These are phyloP conservation scores for Pyrenophora teres DNA, from an alignment of 2,329 filamentous ascomycete genomes.

Conservation along the genomic window DNA sequence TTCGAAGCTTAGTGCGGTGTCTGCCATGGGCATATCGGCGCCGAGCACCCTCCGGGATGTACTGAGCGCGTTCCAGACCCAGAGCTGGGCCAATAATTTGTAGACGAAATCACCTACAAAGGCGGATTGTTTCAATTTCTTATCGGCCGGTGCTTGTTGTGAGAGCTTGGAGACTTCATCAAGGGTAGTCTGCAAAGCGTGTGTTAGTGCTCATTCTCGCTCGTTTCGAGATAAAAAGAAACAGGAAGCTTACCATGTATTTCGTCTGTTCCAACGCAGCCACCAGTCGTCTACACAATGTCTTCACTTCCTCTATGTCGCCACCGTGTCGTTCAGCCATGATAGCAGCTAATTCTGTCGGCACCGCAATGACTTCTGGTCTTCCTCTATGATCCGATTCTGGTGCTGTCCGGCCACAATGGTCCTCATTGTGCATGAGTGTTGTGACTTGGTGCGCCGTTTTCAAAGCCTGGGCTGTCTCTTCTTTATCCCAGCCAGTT, in stretches of 20 bases:
- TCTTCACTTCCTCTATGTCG: slow-evolving; percentile 48
- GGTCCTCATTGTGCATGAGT: slow-evolving; percentile 49
- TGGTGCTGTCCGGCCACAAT: slow-evolving; percentile 33
- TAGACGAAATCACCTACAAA: slow-evolving; percentile 15
- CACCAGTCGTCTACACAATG: slow-evolving; percentile 49
- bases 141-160: slow-evolving; percentile 6
- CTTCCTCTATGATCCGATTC: slow-evolving; percentile 31
- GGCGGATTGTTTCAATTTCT: slow-evolving; percentile 13
- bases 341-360: slow-evolving; percentile 51
- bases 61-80: slow-evolving; percentile 52
- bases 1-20: slow-evolving; percentile 27
- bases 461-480: slow-evolving; percentile 46
- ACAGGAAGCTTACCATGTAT: slow-evolving; percentile 22
- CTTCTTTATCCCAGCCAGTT: slow-evolving; percentile 45
- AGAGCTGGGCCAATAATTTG: slow-evolving; percentile 39
- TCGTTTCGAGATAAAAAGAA: too few species aligned
- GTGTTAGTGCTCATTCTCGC: not conserved
- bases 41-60: slow-evolving; percentile 50
- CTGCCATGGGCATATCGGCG: slow-evolving; percentile 36
- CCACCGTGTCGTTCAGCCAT: slow-evolving; percentile 46
- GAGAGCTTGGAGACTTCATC: slow-evolving; percentile 4
- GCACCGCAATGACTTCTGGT: slow-evolving; percentile 49
- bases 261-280: slow-evolving; percentile 34
- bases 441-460: slow-evolving; percentile 47
- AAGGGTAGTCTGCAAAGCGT: slow-evolving; percentile 8